Evolutionary conservation across 2,329 filamentous ascomycete species (phyloP), one percentile per base, ranked within the genome.

Genomic region (Venturia nashicola): DNA sequence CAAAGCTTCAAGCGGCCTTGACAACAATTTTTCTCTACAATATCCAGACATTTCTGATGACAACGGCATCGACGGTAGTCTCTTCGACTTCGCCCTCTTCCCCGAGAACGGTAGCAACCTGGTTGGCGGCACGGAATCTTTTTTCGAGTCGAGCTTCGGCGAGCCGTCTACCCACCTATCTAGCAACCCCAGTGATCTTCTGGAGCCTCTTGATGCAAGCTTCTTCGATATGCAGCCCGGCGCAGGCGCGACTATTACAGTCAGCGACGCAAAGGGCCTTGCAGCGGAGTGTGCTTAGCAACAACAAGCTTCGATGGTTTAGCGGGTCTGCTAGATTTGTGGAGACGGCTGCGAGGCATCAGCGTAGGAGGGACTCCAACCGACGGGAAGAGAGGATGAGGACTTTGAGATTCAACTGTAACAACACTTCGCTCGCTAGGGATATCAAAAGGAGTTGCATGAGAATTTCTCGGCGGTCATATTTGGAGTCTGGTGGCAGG

Each of bases 191-290:
- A 55, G 32, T 16, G 48, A 65, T 34, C 20, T 42, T 72, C 67
- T 70, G 71, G 73, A 76, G 68, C 68, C 68, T 67, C 71, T 74
- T 73, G 73, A 72, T 71, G 72, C 72, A 71, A 74, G 74, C 70
- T 70, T 71, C 73, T 74, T 73, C 71, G 73, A 75, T 70, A 72
- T 75, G 74, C 74, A 76, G 72, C 75, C 75, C 74, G 74, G 74
- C 75, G 46, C 44, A 75, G 73, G 75, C 75, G 77, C 77, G 77
- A 77, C 68, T 67, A 68, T 71, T 72, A 71, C 71, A 73, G 46
- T 75, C 77, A 75, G 77, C 77, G 77, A 79, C 77, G 76, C 72
- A 75, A 73, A 72, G 75, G 67, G 71, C 67, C 74, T 75, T 74
- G 73, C 75, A 76, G 75, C 73, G 73, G 70, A 74, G 69, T 66